Evolutionary conservation across 2,329 filamentous ascomycete species (phyloP), one percentile per base, ranked within the genome.

Genomic region (Plectosphaerella sp.): DNA sequence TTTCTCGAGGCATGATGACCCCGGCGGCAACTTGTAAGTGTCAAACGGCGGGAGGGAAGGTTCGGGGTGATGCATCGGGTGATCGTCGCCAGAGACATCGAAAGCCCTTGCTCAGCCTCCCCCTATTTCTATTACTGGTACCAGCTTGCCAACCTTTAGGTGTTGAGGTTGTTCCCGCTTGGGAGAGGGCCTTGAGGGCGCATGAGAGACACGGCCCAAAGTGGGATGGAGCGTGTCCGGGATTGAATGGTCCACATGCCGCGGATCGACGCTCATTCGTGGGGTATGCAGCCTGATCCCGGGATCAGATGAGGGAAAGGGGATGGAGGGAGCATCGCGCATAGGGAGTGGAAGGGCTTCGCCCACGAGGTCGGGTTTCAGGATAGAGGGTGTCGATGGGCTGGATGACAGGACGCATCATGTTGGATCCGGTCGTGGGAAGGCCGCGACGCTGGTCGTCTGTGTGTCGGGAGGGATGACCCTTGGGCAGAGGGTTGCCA

Each of bases 251-350:
- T 16, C 36, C 35, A 25, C 35, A 48, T 28, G 20, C 18, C 7
- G 18, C 36, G 22, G 47, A 48, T 48, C 47, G 47, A 41, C 47
- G 36, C 47, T 48, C 35, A 48, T 48, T 48, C 47, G 47, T 36
- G 47, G 47, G 47, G 47, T 41, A 41, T 39, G 36, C 35, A 41
- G 16, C 35, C 36, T 41, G 33, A 48, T 48, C 47, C 47, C 35
- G 37, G 47, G 24, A 33, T 48, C 35, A 43, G 41, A 20, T 16
- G n/a, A 18, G 18, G 22, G 22, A 22, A 22, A 22, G 22, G 22
- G 22, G 22, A 22, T 14, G 25, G 47, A 48, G 47, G 15, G 47
- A 48, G 14, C 35, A 24, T 25, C 15, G 16, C n/a, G 33, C 35
- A 24, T 25, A 5, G 36, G 47, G 37, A 48, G 37, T 15, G 35